These are phyloP conservation scores for Cryptosporidium meleagridis DNA, from an alignment of 169 alveolate species.

Conservation along the genomic window DNA sequence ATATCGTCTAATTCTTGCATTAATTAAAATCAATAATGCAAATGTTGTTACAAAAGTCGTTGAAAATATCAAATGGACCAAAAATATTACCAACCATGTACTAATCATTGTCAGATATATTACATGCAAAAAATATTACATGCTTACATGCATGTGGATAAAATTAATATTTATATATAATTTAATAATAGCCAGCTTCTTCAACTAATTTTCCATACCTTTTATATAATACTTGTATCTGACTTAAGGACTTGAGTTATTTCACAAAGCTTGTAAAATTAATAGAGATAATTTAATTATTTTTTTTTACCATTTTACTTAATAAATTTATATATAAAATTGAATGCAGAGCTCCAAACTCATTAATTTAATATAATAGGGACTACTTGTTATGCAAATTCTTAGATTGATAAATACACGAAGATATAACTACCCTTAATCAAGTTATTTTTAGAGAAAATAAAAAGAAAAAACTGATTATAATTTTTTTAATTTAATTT, in stretches of 20 bases:
- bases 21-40: slow-evolving; percentile 34
- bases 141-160: background rate
- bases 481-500: slow-evolving; percentile 4
- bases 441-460: background rate
- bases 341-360: background rate
- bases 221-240: background rate
- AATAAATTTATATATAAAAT: too few species aligned
- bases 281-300: too few species aligned
- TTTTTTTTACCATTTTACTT: background rate
- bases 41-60: slow-evolving; percentile 69
- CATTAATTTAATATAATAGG: background rate
- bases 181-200: background rate
- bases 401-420: background rate
- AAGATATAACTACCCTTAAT: background rate
- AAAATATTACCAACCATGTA: slow-evolving; percentile 44
- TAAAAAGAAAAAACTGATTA: background rate
- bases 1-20: slow-evolving; percentile 45
- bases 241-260: background rate
- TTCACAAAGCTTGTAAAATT: too few species aligned
- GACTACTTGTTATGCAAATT: background rate
- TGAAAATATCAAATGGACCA: slow-evolving; percentile 69
- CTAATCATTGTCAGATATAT: slow-evolving; percentile 3
- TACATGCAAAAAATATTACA: background rate
- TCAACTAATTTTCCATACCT: background rate
- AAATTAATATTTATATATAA: background rate